phyloP scores from a whole-genome alignment of 2,329 filamentous ascomycete species.

The Clarireedia hainanense region DNA sequence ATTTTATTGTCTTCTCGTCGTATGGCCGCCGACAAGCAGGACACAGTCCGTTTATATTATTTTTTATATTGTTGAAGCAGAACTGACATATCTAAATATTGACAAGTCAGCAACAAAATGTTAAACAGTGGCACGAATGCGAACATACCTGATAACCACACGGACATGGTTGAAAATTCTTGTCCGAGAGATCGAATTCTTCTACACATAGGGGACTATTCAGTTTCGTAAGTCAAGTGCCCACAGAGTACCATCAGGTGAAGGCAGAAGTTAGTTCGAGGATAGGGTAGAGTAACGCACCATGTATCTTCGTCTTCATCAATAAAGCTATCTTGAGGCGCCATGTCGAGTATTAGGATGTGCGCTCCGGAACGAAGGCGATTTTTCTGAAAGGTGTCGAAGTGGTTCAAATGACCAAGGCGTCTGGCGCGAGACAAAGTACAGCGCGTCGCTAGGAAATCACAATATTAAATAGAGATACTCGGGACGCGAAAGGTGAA shows the following conservation, averaged over 20 bases:
- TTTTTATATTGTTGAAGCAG: slow-evolving; percentile 99
- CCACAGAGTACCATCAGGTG: background rate
- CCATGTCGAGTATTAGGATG: slow-evolving; percentile 40
- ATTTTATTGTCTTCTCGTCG: slow-evolving; percentile 94
- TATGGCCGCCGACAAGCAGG: slow-evolving; percentile 95
- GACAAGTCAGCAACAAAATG: slow-evolving; percentile 7
- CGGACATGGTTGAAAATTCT: slow-evolving; percentile 93
- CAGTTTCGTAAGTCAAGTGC: slow-evolving; percentile 21
- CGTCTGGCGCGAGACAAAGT: slow-evolving; percentile 3
- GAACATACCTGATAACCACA: slow-evolving; percentile 87
- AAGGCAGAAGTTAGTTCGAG: background rate
- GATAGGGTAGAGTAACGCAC: slow-evolving; percentile 36
- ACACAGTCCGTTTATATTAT: slow-evolving; percentile 93
- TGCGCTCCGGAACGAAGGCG: background rate
- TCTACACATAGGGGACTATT: slow-evolving; percentile 92
- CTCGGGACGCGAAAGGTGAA: background rate
- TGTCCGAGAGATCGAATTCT: slow-evolving; percentile 96
- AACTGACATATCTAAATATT: slow-evolving; percentile 85
- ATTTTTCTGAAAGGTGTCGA: slow-evolving; percentile 1
- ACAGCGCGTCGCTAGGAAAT: slow-evolving; percentile 1
- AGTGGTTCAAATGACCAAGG: background rate
- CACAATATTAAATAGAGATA: background rate
- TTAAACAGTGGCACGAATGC: background rate
- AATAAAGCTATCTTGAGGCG: slow-evolving; percentile 61
- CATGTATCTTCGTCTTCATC: slow-evolving; percentile 65